phyloP scores from a whole-genome alignment of 345 rosid species.

The Salix brachista region DNA sequence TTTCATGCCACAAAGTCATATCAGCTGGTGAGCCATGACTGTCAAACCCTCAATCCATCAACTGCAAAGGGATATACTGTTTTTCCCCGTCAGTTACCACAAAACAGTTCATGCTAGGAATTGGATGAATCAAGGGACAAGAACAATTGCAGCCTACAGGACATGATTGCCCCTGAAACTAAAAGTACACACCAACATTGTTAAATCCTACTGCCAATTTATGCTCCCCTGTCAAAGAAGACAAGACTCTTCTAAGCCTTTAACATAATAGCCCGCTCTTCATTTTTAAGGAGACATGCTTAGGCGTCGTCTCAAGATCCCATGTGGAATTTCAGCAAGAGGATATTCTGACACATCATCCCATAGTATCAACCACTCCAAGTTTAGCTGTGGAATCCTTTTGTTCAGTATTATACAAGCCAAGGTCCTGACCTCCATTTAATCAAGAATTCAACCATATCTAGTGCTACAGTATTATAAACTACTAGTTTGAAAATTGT shows the following conservation, averaged over 20 bases:
- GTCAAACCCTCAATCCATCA: not conserved
- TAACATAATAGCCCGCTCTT: not conserved
- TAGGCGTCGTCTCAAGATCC: too few species aligned
- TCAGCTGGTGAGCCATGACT: not conserved
- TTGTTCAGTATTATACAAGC: not conserved
- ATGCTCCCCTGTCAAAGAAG: not conserved
- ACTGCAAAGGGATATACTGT: not conserved
- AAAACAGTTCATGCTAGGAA: not conserved
- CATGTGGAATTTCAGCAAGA: not conserved
- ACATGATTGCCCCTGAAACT: not conserved
- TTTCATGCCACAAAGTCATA: not conserved
- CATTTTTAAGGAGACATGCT: not conserved
- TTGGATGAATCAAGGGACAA: not conserved
- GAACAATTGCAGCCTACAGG: not conserved
- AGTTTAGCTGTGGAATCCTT: not conserved
- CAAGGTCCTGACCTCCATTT: not conserved
- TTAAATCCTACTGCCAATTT: not conserved
- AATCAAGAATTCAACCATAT: not conserved
- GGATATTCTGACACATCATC: not conserved
- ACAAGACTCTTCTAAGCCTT: not conserved
- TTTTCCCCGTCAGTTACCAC: not conserved
- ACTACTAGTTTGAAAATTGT: not conserved
- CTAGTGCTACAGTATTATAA: not conserved
- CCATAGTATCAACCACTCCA: not conserved
- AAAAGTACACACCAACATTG: not conserved